Evolutionary conservation across 2,329 filamentous ascomycete genomes (phyloP).

Genomic region (Fusarium bactridioides): DNA sequence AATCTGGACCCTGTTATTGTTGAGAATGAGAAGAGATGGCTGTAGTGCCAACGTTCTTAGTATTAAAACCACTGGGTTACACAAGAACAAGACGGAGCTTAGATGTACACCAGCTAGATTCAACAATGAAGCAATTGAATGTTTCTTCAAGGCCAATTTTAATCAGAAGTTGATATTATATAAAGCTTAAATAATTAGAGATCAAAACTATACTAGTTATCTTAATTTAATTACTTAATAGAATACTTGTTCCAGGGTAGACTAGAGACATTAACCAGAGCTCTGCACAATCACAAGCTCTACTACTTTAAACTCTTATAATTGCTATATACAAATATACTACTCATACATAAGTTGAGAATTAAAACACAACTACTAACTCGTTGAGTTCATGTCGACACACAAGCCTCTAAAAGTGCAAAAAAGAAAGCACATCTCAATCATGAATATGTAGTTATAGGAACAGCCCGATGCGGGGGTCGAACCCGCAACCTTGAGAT

Average conservation of each 20-base stretch:
- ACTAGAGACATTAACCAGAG: background rate
- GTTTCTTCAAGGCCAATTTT: background rate
- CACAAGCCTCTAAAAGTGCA: background rate
- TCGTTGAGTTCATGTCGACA: background rate
- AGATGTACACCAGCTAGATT: too few species aligned
- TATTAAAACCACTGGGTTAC: too few species aligned
- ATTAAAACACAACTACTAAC: accelerated
- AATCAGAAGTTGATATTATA: accelerated
- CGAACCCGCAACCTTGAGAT: slow-evolving; percentile 67
- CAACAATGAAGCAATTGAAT: accelerated
- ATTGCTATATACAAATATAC: background rate
- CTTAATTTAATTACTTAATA: background rate
- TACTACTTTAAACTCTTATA: background rate
- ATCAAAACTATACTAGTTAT: accelerated
- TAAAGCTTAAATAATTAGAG: background rate
- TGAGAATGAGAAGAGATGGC: accelerated
- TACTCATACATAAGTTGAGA: accelerated
- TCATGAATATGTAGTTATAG: slow-evolving; percentile 42
- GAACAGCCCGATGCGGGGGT: slow-evolving; percentile 54
- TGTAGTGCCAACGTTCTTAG: accelerated
- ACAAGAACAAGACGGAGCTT: background rate
- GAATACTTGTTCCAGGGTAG: background rate
- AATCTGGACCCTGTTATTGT: background rate
- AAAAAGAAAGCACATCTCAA: slow-evolving; percentile 39
- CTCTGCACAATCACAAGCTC: background rate